phyloP scores from a whole-genome alignment of 352 stramenopile species.

The Globisporangium megalacanthum region DNA sequence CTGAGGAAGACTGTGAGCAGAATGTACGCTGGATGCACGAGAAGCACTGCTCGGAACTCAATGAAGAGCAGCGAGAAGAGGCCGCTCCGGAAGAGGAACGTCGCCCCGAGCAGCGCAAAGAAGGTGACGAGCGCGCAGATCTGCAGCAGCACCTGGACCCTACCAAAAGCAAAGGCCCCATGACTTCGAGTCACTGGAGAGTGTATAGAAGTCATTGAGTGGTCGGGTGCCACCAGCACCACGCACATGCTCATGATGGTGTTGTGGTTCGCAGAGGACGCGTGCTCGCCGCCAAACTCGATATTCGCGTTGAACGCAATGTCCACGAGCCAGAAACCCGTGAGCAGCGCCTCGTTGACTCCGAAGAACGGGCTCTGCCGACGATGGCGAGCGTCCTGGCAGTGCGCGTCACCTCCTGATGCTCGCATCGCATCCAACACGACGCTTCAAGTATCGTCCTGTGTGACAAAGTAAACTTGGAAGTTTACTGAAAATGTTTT shows the following conservation, averaged over 20 bases:
- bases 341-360: conserved; percentile 32
- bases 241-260: conserved; percentile 52
- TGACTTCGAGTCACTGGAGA: background rate
- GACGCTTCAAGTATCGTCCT: conserved; percentile 1
- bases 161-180: conserved; percentile 5
- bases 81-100: conserved; percentile 68
- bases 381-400: background rate
- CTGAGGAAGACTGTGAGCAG: conserved; percentile 38
- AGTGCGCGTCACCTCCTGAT: background rate
- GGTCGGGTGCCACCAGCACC: no score
- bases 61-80: conserved; percentile 54
- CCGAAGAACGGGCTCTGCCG: conserved; percentile 31
- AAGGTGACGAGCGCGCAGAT: conserved; percentile 51
- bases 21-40: conserved; percentile 48
- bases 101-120: conserved; percentile 47
- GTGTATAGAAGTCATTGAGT: background rate
- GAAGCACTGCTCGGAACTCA: conserved; percentile 44
- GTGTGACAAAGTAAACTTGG: no score
- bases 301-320: conserved; percentile 53
- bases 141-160: conserved; percentile 62
- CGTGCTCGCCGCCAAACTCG: conserved; percentile 41
- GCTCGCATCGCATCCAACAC: background rate
- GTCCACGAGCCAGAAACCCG: conserved; percentile 43
- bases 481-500: background rate
- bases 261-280: conserved; percentile 10